Evolutionary conservation across 306 rosid genomes (phyloP).

Genomic region (Fagus crenata): DNA sequence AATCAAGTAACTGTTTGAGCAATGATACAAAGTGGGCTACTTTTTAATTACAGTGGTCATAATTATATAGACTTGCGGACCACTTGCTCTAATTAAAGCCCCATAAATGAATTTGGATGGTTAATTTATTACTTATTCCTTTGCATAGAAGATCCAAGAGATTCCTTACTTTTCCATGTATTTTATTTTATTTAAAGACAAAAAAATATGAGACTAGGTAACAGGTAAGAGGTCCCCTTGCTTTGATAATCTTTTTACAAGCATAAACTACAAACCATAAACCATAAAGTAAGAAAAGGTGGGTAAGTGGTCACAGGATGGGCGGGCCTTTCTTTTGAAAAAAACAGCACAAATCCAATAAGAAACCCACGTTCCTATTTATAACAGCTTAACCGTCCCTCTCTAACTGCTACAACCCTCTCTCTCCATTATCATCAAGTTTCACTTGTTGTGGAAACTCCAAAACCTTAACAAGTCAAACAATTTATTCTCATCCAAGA

Average conservation of each 20-base stretch:
- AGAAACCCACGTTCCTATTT: constrained; percentile 70
- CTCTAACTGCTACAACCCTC: constrained; percentile 26
- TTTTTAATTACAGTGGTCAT: background rate
- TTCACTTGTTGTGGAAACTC: constrained; percentile 20
- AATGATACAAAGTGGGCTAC: background rate
- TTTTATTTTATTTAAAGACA: too few species aligned
- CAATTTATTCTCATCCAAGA: background rate
- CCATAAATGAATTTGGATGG: too few species aligned
- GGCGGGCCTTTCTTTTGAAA: constrained; percentile 72
- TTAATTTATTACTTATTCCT: too few species aligned
- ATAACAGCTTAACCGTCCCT: constrained; percentile 54
- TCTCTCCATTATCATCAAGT: constrained; percentile 23
- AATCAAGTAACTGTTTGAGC: too few species aligned
- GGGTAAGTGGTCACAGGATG: constrained; percentile 71
- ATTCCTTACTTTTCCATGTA: too few species aligned
- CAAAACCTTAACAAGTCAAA: constrained; percentile 20
- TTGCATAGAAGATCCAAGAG: too few species aligned
- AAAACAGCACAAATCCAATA: constrained; percentile 29
- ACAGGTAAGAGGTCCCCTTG: constrained; percentile 41
- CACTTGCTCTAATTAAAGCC: too few species aligned
- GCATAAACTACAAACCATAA: constrained; percentile 18
- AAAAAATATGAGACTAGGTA: constrained; percentile 26
- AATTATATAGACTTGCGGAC: too few species aligned
- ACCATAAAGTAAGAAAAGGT: constrained; percentile 48
- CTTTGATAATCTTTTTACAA: constrained; percentile 32